Percentiles rank a stretch among this genome's conserved stretches.
Evolutionary conservation across 768 basidiomycete species (phyloP).

Genomic region (Hydnomerulius pinastri): DNA sequence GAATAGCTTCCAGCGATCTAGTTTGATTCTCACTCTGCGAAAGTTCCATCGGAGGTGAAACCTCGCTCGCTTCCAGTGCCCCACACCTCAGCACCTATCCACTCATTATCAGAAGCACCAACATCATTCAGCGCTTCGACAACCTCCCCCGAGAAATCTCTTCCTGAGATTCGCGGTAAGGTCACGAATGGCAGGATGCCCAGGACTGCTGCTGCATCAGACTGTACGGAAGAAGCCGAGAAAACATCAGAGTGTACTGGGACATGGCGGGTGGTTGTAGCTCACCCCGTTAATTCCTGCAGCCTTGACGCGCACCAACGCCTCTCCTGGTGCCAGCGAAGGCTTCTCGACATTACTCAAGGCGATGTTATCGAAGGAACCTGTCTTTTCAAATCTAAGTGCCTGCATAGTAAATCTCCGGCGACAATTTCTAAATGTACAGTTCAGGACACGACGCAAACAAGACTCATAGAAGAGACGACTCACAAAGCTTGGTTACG

Average conservation of each 20-base stretch:
- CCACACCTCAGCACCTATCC: slow-evolving; percentile 35
- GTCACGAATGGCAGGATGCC: slow-evolving; percentile 35
- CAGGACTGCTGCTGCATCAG: slow-evolving; percentile 30
- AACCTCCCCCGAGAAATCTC: slow-evolving; percentile 38
- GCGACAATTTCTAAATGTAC: no score
- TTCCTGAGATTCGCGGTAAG: slow-evolving; percentile 29
- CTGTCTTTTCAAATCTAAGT: slow-evolving; percentile 32
- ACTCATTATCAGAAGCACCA: slow-evolving; percentile 16
- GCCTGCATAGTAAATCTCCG: slow-evolving; percentile 29
- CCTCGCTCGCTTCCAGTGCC: slow-evolving; percentile 35
- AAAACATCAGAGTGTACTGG: not conserved
- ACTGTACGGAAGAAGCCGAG: slow-evolving; percentile 12
- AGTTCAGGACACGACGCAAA: no score
- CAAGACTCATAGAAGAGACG: no score
- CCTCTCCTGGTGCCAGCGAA: slow-evolving; percentile 30
- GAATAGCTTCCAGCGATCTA: not conserved
- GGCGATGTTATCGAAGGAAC: slow-evolving; percentile 29
- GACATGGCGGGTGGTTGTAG: not conserved
- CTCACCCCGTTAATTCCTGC: slow-evolving; percentile 37
- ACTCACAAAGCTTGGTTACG: no score
- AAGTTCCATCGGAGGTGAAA: slow-evolving; percentile 34
- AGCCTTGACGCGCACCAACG: slow-evolving; percentile 33
- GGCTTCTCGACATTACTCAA: slow-evolving; percentile 29
- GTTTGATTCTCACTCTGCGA: slow-evolving; percentile 32
- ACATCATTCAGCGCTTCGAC: slow-evolving; percentile 30